Base-by-base conservation (phyloP, 139 green algal species). In the Closterium sp. region DNA sequence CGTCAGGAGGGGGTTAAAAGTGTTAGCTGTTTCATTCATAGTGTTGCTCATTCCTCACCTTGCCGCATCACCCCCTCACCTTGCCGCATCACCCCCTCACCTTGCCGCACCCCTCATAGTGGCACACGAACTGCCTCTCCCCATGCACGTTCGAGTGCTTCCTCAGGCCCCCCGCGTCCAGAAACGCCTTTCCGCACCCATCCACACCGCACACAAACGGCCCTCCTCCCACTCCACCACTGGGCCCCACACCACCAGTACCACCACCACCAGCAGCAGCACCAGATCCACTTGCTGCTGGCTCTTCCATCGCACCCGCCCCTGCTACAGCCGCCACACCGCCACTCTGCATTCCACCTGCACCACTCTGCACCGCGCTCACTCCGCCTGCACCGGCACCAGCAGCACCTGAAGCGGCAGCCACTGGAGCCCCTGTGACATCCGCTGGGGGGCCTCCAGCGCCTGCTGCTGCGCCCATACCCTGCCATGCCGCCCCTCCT, bases 61-160 rank as follows among this genome's bases (percentile, higher is more conserved):
- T 33, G 34, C 34, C 28, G 36, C 86, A 84, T 19, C 86, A 4
- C 3, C 86, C 32, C 4, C 88, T 25, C 28, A 94, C 93, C 93
- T 95, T 95, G 33, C 94, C 94, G 86, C 94, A 95, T n/a, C n/a
- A n/a, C n/a, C 28, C 93, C 93, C 23, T 89, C 94, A 93, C 88
- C 93, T 95, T 95, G 81, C 93, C 90, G 43, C 94, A 95, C 0
- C 93, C 93, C 32, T 92, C 84, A n/a, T 90, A 95, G 33, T 94
- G 93, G 36, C 94, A 95, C 34, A 95, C 85, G 34, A 95, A 95
- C 23, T 91, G 64, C 91, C 92, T 95, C 91, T 95, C 94, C 8
- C 94, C 94, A 55, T 95, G 93, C 21, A 94, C 81, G 30, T 92
- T 88, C 16, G 69, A 84, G 87, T 95, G 93, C 91, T 95, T 95